These are phyloP conservation scores for Tylopilus cervinicoccineus DNA, from an alignment of 768 basidiomycete species.

Conservation along the genomic window DNA sequence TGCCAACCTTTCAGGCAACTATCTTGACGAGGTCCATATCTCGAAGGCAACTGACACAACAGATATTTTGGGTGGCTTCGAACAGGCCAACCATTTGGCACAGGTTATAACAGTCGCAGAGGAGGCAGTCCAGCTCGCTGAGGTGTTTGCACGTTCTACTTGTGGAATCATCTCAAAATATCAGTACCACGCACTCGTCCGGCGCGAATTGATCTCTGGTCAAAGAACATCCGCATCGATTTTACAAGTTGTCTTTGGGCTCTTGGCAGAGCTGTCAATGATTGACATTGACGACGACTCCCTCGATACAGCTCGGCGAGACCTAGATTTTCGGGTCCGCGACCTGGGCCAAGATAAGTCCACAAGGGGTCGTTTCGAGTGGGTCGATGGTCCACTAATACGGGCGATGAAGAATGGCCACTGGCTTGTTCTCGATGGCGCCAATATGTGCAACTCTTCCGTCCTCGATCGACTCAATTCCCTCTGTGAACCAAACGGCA, in stretches of 20 bases:
- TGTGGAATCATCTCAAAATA: conserved; percentile 17
- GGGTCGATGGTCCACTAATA: conserved; percentile 92
- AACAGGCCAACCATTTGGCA: conserved; percentile 70
- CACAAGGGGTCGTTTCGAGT: conserved; percentile 68
- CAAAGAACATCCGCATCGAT: conserved; percentile 16
- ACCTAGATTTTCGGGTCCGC: conserved; percentile 20
- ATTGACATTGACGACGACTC: conserved; percentile 7
- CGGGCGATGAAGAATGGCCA: conserved; percentile 80
- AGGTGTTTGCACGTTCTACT: conserved; percentile 36
- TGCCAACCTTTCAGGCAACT: conserved; percentile 66
- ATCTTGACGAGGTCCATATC: conserved; percentile 69
- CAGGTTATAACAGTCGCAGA: conserved; percentile 37
- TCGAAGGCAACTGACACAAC: conserved; percentile 88
- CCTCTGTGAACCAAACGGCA: conserved; percentile 84
- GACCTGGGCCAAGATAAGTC: conserved; percentile 23
- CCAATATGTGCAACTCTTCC: conserved; percentile 93
- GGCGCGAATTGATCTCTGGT: conserved; percentile 14
- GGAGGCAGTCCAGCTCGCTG: conserved; percentile 37
- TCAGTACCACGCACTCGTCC: conserved; percentile 13
- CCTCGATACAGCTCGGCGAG: conserved; percentile 10
- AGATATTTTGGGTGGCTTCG: conserved; percentile 94
- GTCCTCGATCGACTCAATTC: conserved; percentile 96
- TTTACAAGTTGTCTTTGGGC: conserved; percentile 22
- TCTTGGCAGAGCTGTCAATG: conserved; percentile 29
- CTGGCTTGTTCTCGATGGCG: conserved; percentile 89